These are phyloP conservation scores for Yamadazyma triangularis DNA, from an alignment of 1,139 yeast genomes.

Conservation along the genomic window DNA sequence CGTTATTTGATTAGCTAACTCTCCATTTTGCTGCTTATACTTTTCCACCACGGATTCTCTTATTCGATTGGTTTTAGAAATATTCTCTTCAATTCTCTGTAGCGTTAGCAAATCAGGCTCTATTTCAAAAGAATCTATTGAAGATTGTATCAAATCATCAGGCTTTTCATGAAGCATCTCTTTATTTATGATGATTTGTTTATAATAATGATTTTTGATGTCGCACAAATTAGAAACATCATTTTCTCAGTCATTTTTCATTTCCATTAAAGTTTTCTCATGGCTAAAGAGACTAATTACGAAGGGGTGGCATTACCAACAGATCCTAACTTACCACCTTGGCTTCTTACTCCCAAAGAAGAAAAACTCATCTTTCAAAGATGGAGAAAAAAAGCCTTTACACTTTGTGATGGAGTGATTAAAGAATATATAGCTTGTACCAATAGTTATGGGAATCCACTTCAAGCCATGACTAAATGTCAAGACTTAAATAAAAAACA, in stretches of 20 bases:
- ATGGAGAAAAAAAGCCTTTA: constrained; percentile 73
- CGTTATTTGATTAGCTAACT: constrained; percentile 16
- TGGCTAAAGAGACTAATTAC: constrained; percentile 29
- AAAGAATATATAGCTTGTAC: constrained; percentile 42
- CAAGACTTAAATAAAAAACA: constrained; percentile 28
- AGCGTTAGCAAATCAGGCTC: constrained; percentile 50
- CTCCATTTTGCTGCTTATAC: constrained; percentile 15
- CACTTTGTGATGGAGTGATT: constrained; percentile 65
- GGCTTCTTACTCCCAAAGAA: constrained; percentile 85
- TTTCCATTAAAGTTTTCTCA: too few relatives aligned
- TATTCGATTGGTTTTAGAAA: constrained; percentile 22
- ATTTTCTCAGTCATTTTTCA: too few relatives aligned
- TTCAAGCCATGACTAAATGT: constrained; percentile 60
- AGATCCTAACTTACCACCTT: constrained; percentile 58
- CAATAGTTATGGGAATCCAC: constrained; percentile 39
- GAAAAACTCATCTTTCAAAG: constrained; percentile 76
- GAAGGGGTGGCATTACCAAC: constrained; percentile 40
- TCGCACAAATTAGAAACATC: too few relatives aligned
- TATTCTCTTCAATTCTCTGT: constrained; percentile 42
- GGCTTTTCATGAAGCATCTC: constrained; percentile 29
- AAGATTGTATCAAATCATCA: constrained; percentile 33
- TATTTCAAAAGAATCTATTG: constrained; percentile 46
- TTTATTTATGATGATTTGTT: too few relatives aligned
- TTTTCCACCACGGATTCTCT: constrained; percentile 22
- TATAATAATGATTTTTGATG: too few relatives aligned